These are phyloP conservation scores for Thymus quinquecostatus DNA, from an alignment of 257 asterid genomes.

Conservation along the genomic window DNA sequence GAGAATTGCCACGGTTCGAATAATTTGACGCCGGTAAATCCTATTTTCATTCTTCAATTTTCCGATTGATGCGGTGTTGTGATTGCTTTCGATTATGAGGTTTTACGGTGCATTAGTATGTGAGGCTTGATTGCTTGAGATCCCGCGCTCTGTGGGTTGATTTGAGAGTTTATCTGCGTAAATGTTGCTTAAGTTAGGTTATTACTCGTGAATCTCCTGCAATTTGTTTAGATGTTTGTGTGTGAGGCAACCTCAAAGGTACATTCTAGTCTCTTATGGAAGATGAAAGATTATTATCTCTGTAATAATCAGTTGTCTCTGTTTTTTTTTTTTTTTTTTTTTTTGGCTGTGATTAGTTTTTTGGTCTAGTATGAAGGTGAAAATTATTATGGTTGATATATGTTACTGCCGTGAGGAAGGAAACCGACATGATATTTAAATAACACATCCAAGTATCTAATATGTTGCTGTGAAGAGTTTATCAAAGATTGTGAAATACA, in stretches of 20 bases:
- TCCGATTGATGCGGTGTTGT: constrained; percentile 1
- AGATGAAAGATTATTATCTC: constrained; percentile 2
- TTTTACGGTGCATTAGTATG: constrained; percentile 21
- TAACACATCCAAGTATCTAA: background rate
- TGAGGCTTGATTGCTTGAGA: constrained; percentile 21
- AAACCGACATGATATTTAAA: background rate
- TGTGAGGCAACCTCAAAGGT: constrained; percentile 11
- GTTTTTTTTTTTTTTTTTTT: background rate
- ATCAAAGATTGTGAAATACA: too few species aligned
- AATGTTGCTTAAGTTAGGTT: background rate
- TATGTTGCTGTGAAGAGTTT: background rate
- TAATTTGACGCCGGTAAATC: constrained; percentile 41
- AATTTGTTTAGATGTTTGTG: constrained; percentile 4
- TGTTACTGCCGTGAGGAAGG: background rate
- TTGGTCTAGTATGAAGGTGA: constrained; percentile 19
- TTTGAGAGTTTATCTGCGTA: constrained; percentile 1
- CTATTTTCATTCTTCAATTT: background rate
- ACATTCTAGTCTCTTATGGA: constrained; percentile 2
- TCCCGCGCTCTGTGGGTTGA: constrained; percentile 6
- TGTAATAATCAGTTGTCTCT: background rate
- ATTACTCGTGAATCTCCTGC: background rate
- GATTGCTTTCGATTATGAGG: background rate
- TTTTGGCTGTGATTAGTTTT: background rate
- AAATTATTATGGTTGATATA: background rate
- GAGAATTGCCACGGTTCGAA: constrained; percentile 39